A percentile compares a stretch with the other conserved stretches of the same genome.
These are phyloP conservation scores for Penicillium verhagenii DNA, from an alignment of 495 filamentous ascomycete species.

Conservation along the genomic window DNA sequence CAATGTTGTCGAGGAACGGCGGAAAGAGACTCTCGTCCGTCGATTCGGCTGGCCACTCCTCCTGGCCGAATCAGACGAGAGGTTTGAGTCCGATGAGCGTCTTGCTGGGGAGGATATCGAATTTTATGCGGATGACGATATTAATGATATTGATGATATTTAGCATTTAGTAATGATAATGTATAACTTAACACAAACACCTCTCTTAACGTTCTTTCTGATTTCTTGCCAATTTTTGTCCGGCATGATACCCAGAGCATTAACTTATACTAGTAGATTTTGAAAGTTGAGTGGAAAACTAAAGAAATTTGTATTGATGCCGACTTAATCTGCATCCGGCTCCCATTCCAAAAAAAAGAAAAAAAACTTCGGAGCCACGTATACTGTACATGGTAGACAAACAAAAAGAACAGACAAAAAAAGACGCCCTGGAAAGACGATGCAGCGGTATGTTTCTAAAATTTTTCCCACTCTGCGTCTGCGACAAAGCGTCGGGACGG, in stretches of 20 bases:
- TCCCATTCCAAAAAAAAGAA: constrained; percentile 17
- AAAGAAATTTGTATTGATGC: constrained; percentile 23
- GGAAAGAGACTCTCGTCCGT: constrained; percentile 28
- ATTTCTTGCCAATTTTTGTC: too few species aligned
- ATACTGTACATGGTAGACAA: constrained; percentile 44
- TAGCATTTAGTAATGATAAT: too few species aligned
- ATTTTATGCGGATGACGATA: too few species aligned
- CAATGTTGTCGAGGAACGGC: constrained; percentile 56
- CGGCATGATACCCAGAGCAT: too few species aligned
- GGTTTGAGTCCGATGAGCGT: too few species aligned
- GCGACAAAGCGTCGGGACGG: not conserved
- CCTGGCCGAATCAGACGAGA: too few species aligned
- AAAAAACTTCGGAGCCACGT: constrained; percentile 29
- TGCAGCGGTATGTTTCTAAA: constrained; percentile 6
- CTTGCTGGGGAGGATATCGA: too few species aligned
- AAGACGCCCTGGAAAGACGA: constrained; percentile 17
- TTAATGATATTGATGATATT: not conserved
- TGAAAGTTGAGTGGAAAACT: constrained; percentile 1
- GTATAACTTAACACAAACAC: too few species aligned
- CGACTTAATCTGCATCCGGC: constrained; percentile 16
- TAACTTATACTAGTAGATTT: too few species aligned
- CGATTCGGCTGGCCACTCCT: constrained; percentile 1
- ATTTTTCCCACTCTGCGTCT: not conserved
- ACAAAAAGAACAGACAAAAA: constrained; percentile 28
- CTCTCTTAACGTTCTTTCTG: too few species aligned